A percentile compares a stretch with the other conserved stretches of the same genome.
These are phyloP conservation scores for Crithidia brevicula DNA, from an alignment of 208 protist genomes.

Conservation along the genomic window DNA sequence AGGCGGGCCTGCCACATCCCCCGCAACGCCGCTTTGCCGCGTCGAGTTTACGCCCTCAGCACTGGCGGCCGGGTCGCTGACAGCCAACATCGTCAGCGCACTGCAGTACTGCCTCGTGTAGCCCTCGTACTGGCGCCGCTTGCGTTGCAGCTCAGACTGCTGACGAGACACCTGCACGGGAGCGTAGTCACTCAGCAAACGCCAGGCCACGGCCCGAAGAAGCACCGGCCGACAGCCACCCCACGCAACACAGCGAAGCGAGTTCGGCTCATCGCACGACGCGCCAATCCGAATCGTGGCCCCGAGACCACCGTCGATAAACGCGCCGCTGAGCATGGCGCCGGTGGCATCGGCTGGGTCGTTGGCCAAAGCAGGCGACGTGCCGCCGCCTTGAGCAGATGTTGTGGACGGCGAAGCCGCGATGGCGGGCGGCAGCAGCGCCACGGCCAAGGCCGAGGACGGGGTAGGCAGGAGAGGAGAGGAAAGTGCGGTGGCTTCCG, in stretches of 20 bases:
- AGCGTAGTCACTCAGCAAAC: constrained; percentile 60
- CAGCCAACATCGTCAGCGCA: constrained; percentile 26
- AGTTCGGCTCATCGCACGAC: constrained; percentile 49
- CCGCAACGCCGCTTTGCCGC: no score
- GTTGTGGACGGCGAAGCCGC: not conserved
- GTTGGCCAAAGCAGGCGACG: not conserved
- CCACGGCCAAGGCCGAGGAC: no score
- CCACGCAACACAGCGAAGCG: constrained; percentile 60
- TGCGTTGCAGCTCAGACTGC: constrained; percentile 55
- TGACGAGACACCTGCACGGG: constrained; percentile 44
- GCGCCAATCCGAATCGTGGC: constrained; percentile 38
- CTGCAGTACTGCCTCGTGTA: constrained; percentile 60
- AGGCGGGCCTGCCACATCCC: no score
- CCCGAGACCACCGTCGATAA: constrained; percentile 25
- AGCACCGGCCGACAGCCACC: constrained; percentile 41
- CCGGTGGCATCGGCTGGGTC: constrained; percentile 5
- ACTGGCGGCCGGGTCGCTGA: constrained; percentile 4
- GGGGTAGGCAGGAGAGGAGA: not conserved
- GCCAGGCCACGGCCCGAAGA: constrained; percentile 67
- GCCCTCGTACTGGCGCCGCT: constrained; percentile 65
- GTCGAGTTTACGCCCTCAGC: no score
- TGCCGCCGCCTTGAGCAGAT: not conserved
- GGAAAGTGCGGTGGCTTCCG: not conserved
- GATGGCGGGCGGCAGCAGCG: not conserved
- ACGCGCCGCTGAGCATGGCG: constrained; percentile 6